Evolutionary conservation across 148 eudicot species (phyloP), one percentile per base, ranked within the genome.

Genomic region (Rheum nobile): DNA sequence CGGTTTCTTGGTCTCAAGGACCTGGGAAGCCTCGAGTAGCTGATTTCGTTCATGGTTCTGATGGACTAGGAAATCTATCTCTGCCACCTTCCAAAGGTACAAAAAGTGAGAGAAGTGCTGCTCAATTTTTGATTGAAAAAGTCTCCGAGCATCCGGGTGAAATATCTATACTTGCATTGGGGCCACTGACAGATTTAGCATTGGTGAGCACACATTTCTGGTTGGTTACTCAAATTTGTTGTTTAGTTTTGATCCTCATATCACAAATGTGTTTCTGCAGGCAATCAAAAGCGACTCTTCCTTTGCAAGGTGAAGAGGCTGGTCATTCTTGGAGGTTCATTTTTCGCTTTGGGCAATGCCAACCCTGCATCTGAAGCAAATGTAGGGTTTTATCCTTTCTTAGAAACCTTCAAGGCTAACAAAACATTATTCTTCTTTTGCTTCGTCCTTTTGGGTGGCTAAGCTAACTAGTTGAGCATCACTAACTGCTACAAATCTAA

Each of bases 291-390:
- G 89, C 74, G 97, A 91, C 81, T 85, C 97, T 29, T 78, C 98
- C 42, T 93, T 93, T 77, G 91, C 79, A 89, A 93, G 82, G 95
- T 91, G 76, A 91, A 93, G 82, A 86, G 81, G 75, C 89, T 47
- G 31, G 96, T 91, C 57, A 59, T 93, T 75, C 97, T 93, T 59
- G 97, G 98, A 52, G 97, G 95, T 50, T 83, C 98, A 47, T 93
- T 93, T 76, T 93, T 89, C 79, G 87, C 89, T 14, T 73, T 88
- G 43, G 98, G 98, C 75, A 91, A 93, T 78, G 91, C 89, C 72
- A 91, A 91, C 81, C 98, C 98, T 71, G 95, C 98, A 7, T 91
- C 97, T 63, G 97, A 93, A 82, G 97, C 98, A 65, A 93, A 93
- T 84, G 98, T 93, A 82, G 74, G 82, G 81, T 43, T 35, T 26